These are phyloP conservation scores for Podochytrium sp. DNA, from an alignment of 192 early-diverging fungal genomes.

Conservation along the genomic window DNA sequence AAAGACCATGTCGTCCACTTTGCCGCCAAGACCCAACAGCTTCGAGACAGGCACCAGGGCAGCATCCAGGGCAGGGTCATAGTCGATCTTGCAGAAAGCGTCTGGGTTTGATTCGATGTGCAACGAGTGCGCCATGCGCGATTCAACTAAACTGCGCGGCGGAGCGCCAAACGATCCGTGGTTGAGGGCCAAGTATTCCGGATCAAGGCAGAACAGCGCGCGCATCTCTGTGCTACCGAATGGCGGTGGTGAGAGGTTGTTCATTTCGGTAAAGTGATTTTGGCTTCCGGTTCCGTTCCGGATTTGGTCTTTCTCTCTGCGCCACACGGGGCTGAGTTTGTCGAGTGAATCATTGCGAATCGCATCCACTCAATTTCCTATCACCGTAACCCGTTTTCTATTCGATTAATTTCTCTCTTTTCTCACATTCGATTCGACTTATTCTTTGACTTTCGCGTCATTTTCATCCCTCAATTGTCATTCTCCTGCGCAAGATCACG, in stretches of 20 bases:
- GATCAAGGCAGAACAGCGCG: background rate
- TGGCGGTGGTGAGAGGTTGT: background rate
- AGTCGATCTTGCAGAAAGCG: slow-evolving; percentile 51
- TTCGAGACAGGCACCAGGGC: slow-evolving; percentile 42
- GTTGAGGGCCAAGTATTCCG: slow-evolving; percentile 48
- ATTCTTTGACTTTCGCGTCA: too few species aligned
- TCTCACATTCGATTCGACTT: too few species aligned
- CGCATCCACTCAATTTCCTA: too few species aligned
- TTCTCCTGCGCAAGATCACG: too few species aligned
- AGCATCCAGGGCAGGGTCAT: slow-evolving; percentile 33
- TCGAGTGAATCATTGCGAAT: too few species aligned
- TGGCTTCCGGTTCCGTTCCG: background rate
- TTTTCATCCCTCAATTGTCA: too few species aligned
- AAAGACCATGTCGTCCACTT: slow-evolving; percentile 56
- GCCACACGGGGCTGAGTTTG: too few species aligned
- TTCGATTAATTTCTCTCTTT: too few species aligned
- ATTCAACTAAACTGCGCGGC: slow-evolving; percentile 31
- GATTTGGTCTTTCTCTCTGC: too few species aligned
- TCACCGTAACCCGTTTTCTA: too few species aligned
- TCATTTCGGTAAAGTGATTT: background rate
- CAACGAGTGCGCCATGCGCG: slow-evolving; percentile 22
- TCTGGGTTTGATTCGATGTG: slow-evolving; percentile 52
- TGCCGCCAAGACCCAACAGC: slow-evolving; percentile 50
- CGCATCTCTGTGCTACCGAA: slow-evolving; percentile 1
- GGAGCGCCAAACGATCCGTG: slow-evolving; percentile 67